Percentiles rank a stretch among this genome's conserved stretches.
Conservation (phyloP, 352 stramenopile genomes). For the Phytophthora tentaculata region DNA sequence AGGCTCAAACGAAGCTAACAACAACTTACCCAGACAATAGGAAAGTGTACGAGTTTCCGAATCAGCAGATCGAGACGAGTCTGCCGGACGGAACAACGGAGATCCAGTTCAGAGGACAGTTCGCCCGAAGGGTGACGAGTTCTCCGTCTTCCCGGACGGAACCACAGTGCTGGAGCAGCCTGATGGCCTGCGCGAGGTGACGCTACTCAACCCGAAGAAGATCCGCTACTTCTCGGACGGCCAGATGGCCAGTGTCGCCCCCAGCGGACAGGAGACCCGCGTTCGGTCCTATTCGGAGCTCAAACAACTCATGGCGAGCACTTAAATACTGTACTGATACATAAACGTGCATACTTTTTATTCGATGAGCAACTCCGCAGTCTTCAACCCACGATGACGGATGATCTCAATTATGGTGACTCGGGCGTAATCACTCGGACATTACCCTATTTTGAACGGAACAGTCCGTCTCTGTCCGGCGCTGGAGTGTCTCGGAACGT, state of each 20-base stretch:
- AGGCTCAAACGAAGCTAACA: constrained; percentile 94
- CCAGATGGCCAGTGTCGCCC: constrained; percentile 60
- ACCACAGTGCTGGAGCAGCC: constrained; percentile 82
- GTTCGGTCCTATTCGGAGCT: constrained; percentile 75
- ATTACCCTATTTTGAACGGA: constrained; percentile 2
- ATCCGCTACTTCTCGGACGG: constrained; percentile 82
- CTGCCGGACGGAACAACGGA: constrained; percentile 93
- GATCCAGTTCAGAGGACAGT: constrained; percentile 94
- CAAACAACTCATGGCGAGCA: constrained; percentile 56
- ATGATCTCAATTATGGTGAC: too few relatives aligned
- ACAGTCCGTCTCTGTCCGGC: constrained; percentile 5
- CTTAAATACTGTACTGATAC: constrained; percentile 16
- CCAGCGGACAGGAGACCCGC: constrained; percentile 54
- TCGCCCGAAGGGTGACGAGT: constrained; percentile 72
- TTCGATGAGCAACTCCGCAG: too few relatives aligned
- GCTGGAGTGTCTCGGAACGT: constrained; percentile 12
- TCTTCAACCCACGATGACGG: too few relatives aligned
- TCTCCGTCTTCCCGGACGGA: constrained; percentile 83
- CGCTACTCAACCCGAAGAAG: constrained; percentile 69
- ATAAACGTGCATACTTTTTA: too few relatives aligned
- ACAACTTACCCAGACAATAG: constrained; percentile 93
- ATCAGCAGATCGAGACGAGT: constrained; percentile 95
- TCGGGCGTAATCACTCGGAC: constrained; percentile 11
- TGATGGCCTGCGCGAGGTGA: constrained; percentile 80
- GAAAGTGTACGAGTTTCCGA: constrained; percentile 97